Conservation (phyloP, 2,329 filamentous ascomycete species). For the Pyrenophora seminiperda region DNA sequence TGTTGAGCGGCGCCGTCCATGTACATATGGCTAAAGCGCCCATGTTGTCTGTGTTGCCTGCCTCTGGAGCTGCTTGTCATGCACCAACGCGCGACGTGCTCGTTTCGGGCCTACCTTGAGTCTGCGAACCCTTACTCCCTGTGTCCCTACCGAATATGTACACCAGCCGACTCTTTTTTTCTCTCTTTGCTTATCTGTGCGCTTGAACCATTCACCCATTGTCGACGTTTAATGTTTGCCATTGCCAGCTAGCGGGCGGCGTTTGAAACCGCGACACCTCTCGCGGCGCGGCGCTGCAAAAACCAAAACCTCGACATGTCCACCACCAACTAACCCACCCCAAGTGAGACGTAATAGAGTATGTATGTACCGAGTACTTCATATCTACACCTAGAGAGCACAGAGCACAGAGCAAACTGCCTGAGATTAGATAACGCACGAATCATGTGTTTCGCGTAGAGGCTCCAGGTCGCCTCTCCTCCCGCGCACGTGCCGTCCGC, state of each 20-base stretch:
- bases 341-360: conserved; percentile 1
- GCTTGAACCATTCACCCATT: neutral
- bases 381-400: too few species aligned
- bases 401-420: neutral
- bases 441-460: conserved; percentile 11
- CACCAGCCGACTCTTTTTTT: conserved; percentile 13
- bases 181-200: conserved; percentile 4
- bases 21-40: conserved; percentile 19
- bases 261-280: conserved; percentile 4
- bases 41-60: conserved; percentile 16
- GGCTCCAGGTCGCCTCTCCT: neutral
- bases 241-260: neutral
- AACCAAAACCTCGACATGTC: neutral
- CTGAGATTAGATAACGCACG: conserved; percentile 17
- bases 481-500: conserved; percentile 12
- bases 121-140: conserved; percentile 10
- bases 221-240: too few species aligned
- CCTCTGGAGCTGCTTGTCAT: too few species aligned
- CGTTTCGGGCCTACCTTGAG: conserved; percentile 10
- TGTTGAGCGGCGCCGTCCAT: conserved; percentile 11
- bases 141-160: too few species aligned
- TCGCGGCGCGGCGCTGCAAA: conserved; percentile 5
- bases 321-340: neutral
- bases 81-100: conserved; percentile 24
- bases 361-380: too few species aligned